These are phyloP conservation scores for Aspergillus sp. DNA, from an alignment of 2,329 filamentous ascomycete species.

Conservation along the genomic window DNA sequence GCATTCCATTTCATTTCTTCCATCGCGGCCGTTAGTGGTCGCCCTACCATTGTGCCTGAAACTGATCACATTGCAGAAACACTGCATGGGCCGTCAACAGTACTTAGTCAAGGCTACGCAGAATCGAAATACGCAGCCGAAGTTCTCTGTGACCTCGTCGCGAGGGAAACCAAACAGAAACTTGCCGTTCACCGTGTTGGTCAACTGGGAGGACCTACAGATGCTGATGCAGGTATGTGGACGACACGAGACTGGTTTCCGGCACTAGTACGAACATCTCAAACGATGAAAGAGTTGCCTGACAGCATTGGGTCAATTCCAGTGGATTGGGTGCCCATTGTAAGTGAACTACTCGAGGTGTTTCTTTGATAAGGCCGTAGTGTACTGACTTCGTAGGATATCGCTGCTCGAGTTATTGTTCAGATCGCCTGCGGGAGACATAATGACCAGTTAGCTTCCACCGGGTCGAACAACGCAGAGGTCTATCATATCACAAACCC, in stretches of 20 bases:
- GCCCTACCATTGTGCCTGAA: not conserved
- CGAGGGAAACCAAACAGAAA: not conserved
- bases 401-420: not conserved
- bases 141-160: not conserved
- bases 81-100: not conserved
- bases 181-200: slow-evolving; percentile 7
- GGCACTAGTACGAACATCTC: slow-evolving; percentile 1
- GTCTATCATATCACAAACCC: slow-evolving; percentile 8
- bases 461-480: no score
- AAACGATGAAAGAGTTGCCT: not conserved
- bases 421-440: not conserved
- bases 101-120: slow-evolving; percentile 3
- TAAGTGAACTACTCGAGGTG: not conserved
- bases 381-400: not conserved
- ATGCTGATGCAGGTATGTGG: not conserved
- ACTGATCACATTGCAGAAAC: slow-evolving; percentile 1
- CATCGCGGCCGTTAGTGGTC: not conserved
- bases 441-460: no score
- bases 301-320: not conserved
- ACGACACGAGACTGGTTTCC: slow-evolving; percentile 11
- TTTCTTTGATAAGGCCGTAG: no score
- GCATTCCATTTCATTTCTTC: slow-evolving; percentile 9
- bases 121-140: slow-evolving; percentile 8
- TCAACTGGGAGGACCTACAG: slow-evolving; percentile 6
- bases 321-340: slow-evolving; percentile 12